phyloP scores from a whole-genome alignment of 2,329 filamentous ascomycete genomes.

The Talaromyces sp. region DNA sequence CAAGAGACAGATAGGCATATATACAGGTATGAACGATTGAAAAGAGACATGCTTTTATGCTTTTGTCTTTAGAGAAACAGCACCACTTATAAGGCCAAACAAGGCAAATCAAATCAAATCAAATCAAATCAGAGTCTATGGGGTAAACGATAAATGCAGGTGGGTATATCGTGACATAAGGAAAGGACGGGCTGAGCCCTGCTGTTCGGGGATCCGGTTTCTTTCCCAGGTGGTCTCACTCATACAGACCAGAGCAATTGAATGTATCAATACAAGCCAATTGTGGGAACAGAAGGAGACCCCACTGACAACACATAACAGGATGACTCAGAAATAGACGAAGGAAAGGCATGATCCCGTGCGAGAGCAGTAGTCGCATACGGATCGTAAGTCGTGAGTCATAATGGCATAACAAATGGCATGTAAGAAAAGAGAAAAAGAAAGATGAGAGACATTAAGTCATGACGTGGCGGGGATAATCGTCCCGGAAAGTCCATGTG shows the following conservation, averaged over 20 bases:
- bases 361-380: conserved; percentile 41
- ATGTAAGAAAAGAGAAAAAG: conserved; percentile 4
- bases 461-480: conserved; percentile 21
- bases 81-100: too few relatives aligned
- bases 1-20: background rate
- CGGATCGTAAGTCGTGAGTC: conserved; percentile 33
- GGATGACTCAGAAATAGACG: conserved; percentile 23
- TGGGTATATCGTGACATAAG: conserved; percentile 22
- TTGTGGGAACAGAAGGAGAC: conserved; percentile 8
- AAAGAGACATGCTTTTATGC: conserved; percentile 2
- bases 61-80: conserved; percentile 6
- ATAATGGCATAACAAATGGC: conserved; percentile 18
- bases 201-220: background rate
- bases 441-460: conserved; percentile 33
- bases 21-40: conserved; percentile 6
- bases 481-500: background rate
- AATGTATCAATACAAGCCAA: too few relatives aligned
- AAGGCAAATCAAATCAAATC: background rate
- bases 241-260: too few relatives aligned
- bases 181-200: conserved; percentile 20
- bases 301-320: background rate
- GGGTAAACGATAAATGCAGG: conserved; percentile 7
- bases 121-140: conserved; percentile 12
- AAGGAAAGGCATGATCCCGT: conserved; percentile 32
- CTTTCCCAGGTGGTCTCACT: too few relatives aligned